These are phyloP conservation scores for Diaporthe sp. DNA, from an alignment of 2,329 filamentous ascomycete species.

Conservation along the genomic window DNA sequence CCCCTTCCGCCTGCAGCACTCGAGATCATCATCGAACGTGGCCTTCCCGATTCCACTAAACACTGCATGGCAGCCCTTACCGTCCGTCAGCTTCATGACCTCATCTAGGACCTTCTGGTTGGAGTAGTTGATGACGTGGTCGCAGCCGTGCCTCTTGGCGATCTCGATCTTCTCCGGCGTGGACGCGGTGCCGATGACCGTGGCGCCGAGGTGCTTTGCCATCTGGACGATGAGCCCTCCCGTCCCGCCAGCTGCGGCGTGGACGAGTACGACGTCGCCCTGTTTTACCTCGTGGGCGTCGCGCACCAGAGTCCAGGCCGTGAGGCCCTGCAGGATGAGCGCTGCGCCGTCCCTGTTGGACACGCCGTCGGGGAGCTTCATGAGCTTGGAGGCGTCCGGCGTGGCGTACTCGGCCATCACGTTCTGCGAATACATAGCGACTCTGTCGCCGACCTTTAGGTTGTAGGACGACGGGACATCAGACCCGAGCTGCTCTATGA, in stretches of 20 bases:
- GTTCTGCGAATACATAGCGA: slow-evolving; percentile 73
- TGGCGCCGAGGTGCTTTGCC: slow-evolving; percentile 79
- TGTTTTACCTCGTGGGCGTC: slow-evolving; percentile 66
- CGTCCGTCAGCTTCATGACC: slow-evolving; percentile 78
- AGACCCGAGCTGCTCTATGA: slow-evolving; percentile 66
- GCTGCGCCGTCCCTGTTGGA: slow-evolving; percentile 76
- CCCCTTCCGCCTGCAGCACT: slow-evolving; percentile 65
- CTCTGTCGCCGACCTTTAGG: slow-evolving; percentile 76
- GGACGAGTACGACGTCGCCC: slow-evolving; percentile 76
- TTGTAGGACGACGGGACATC: slow-evolving; percentile 66
- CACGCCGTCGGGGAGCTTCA: slow-evolving; percentile 76
- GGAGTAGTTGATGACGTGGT: slow-evolving; percentile 79
- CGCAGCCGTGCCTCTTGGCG: slow-evolving; percentile 79
- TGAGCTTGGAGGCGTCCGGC: slow-evolving; percentile 66
- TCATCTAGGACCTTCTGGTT: slow-evolving; percentile 69
- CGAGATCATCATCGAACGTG: slow-evolving; percentile 64
- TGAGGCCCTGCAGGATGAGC: slow-evolving; percentile 82
- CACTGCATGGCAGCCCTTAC: slow-evolving; percentile 80
- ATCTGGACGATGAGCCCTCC: slow-evolving; percentile 83
- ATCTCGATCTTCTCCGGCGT: slow-evolving; percentile 80
- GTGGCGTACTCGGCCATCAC: slow-evolving; percentile 71
- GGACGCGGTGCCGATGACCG: slow-evolving; percentile 84
- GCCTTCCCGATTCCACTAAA: slow-evolving; percentile 88
- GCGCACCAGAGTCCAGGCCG: slow-evolving; percentile 82
- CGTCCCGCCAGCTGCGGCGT: slow-evolving; percentile 88